Conservation (phyloP, 2,329 filamentous ascomycete species). For the Aspergillus melleus region DNA sequence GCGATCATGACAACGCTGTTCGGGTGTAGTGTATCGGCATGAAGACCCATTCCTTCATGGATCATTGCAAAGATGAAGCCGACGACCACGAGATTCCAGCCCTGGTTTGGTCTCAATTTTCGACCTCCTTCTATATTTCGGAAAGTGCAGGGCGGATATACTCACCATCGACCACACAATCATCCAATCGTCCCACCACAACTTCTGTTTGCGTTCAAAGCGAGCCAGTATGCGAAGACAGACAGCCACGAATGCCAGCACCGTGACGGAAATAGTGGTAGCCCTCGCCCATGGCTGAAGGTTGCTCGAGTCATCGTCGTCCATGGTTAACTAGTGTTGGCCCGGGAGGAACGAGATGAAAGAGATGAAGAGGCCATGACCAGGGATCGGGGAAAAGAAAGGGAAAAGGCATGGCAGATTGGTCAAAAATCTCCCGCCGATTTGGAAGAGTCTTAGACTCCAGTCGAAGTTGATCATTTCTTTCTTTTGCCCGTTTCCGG, state of each 20-base stretch:
- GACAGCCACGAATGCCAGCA: conserved; percentile 42
- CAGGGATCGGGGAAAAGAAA: not conserved
- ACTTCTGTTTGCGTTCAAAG: conserved; percentile 42
- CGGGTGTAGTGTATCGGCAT: conserved; percentile 42
- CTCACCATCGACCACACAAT: conserved; percentile 52
- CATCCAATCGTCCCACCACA: conserved; percentile 56
- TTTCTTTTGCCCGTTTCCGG: not conserved
- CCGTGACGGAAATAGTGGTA: conserved; percentile 45
- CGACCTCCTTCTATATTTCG: not conserved
- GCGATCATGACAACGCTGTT: conserved; percentile 32
- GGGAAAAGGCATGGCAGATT: not conserved
- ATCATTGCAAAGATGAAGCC: conserved; percentile 54
- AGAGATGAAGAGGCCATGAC: not conserved
- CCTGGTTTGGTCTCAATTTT: conserved; percentile 8
- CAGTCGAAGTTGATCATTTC: not conserved
- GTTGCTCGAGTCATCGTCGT: conserved; percentile 21
- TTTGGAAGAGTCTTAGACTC: not conserved
- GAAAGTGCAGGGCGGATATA: not conserved
- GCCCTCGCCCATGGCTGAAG: conserved; percentile 47
- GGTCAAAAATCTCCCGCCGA: not conserved
- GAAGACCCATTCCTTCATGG: conserved; percentile 48
- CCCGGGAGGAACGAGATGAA: not conserved
- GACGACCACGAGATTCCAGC: conserved; percentile 37
- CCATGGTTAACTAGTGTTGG: conserved; percentile 3
- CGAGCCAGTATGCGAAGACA: conserved; percentile 45